Evolutionary conservation across 306 rosid species (phyloP).

Genomic region (Lathyrus aphaca): DNA sequence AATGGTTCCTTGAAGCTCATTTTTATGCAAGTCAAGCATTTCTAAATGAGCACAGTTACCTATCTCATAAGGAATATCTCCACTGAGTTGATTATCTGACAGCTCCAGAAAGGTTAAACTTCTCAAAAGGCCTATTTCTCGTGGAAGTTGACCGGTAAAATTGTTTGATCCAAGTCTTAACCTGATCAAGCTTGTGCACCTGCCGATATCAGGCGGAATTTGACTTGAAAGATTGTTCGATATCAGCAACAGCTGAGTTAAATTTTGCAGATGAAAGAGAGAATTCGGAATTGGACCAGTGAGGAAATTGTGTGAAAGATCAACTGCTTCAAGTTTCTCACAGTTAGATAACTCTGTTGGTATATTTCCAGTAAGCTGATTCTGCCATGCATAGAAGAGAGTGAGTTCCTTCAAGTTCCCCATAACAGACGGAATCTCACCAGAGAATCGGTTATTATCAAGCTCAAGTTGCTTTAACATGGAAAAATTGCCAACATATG

Average conservation of each 20-base stretch:
- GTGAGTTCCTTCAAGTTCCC: conserved; percentile 79
- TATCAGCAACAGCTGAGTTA: conserved; percentile 77
- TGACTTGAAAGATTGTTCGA: conserved; percentile 81
- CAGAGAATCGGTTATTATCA: conserved; percentile 84
- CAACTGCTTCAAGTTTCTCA: conserved; percentile 85
- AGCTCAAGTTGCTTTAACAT: conserved; percentile 78
- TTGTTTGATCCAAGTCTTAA: conserved; percentile 85
- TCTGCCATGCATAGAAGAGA: conserved; percentile 90
- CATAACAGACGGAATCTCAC: conserved; percentile 71
- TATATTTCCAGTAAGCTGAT: conserved; percentile 76
- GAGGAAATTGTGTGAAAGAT: conserved; percentile 84
- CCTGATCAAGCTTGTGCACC: conserved; percentile 71
- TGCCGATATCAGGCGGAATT: conserved; percentile 77
- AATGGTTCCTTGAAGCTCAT: conserved; percentile 71
- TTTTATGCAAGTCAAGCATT: conserved; percentile 87
- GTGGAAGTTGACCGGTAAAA: conserved; percentile 75
- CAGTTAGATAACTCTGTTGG: conserved; percentile 76
- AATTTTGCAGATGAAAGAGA: conserved; percentile 76
- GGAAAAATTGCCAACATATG: conserved; percentile 73
- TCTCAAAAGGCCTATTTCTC: conserved; percentile 63
- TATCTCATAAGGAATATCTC: conserved; percentile 70
- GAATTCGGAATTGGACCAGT: conserved; percentile 71
- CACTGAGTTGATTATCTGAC: conserved; percentile 68
- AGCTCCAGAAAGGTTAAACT: conserved; percentile 80
- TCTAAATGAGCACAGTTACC: conserved; percentile 81